Evolutionary conservation across 2,329 filamentous ascomycete genomes (phyloP).

Genomic region (Penicillium sp.): DNA sequence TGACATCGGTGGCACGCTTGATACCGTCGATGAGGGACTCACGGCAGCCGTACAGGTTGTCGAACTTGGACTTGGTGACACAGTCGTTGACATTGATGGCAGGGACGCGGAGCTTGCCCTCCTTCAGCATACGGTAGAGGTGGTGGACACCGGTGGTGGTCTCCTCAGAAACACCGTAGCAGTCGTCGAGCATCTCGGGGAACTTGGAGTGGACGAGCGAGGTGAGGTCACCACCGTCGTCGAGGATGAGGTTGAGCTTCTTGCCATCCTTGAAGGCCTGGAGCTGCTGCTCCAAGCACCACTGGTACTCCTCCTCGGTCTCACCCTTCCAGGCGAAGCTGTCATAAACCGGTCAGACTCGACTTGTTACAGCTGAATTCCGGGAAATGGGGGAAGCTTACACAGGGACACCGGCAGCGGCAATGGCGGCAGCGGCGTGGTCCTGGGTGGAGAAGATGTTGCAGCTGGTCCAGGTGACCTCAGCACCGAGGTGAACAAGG

Average conservation of each 20-base stretch:
- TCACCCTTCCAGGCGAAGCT: conserved; percentile 80
- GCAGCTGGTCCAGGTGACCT: conserved; percentile 98
- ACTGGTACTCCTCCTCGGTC: conserved; percentile 99
- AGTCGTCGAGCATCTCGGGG: conserved; percentile 96
- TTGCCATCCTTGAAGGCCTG: conserved; percentile 90
- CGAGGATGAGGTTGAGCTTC: conserved; percentile 97
- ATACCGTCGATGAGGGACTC: conserved; percentile 98
- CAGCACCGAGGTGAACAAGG: conserved; percentile 86
- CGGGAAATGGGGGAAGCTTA: too few relatives aligned
- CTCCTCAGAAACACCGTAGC: conserved; percentile 98
- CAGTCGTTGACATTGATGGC: conserved; percentile 99
- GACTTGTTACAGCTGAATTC: too few relatives aligned
- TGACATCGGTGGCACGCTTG: conserved; percentile 99
- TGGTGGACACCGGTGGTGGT: conserved; percentile 99
- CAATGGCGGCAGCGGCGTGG: conserved; percentile 96
- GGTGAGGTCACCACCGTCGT: conserved; percentile 97
- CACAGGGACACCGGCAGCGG: conserved; percentile 88
- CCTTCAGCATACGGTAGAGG: conserved; percentile 97
- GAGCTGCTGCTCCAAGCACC: conserved; percentile 99
- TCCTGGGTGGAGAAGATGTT: conserved; percentile 99
- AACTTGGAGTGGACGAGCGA: conserved; percentile 96
- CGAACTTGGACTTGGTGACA: conserved; percentile 99
- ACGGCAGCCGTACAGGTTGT: conserved; percentile 99
- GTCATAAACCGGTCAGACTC: conserved; percentile 8
- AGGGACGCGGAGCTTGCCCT: conserved; percentile 81